These are phyloP conservation scores for Pseudogymnoascus sp. DNA, from an alignment of 2,329 filamentous ascomycete genomes.

Conservation along the genomic window DNA sequence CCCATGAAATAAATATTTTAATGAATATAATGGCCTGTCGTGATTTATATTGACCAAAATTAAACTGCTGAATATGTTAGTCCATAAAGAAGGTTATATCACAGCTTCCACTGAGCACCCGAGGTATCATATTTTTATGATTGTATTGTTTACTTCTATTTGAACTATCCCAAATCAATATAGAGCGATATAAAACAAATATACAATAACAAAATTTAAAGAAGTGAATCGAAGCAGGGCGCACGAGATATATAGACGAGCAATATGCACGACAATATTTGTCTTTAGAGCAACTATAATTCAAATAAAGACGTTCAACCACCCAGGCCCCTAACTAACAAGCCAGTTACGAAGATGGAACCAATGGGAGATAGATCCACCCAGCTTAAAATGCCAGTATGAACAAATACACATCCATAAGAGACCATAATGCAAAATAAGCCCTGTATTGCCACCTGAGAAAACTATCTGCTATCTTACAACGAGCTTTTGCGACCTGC, in stretches of 20 bases:
- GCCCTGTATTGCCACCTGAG: slow-evolving; percentile 1
- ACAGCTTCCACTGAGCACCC: no score
- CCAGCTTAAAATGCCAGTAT: background rate
- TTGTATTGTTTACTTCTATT: no score
- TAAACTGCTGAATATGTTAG: background rate
- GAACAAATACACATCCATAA: slow-evolving; percentile 12
- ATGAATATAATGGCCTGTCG: background rate
- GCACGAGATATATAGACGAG: background rate
- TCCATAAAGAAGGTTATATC: background rate
- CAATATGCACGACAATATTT: background rate
- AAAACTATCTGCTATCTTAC: slow-evolving; percentile 5
- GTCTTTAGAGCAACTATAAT: background rate
- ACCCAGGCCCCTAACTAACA: background rate
- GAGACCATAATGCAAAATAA: background rate
- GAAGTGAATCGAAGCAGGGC: background rate
- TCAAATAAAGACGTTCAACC: background rate
- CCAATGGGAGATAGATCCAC: background rate
- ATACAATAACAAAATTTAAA: background rate
- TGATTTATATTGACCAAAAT: background rate
- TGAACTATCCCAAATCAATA: no score
- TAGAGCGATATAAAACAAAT: background rate
- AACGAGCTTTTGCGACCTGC: background rate
- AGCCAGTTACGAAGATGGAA: background rate
- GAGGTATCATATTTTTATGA: no score
- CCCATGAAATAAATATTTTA: slow-evolving; percentile 8